phyloP scores from a whole-genome alignment of 2,329 filamentous ascomycete genomes.

The Fusarium verrucosum region DNA sequence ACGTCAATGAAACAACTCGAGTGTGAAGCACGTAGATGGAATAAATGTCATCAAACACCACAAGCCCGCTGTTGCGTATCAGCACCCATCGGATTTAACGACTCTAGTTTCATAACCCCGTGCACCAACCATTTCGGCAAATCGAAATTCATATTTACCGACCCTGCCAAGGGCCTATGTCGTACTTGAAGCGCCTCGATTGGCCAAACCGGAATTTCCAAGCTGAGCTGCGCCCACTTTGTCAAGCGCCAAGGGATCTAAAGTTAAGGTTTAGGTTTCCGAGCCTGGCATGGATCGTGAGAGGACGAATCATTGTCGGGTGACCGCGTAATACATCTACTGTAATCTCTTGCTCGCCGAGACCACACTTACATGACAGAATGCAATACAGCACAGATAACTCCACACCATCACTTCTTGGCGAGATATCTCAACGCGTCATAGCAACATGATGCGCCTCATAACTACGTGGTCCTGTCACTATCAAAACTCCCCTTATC shows the following conservation, averaged over 20 bases:
- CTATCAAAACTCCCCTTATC: neutral
- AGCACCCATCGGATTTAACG: constrained; percentile 19
- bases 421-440: constrained; percentile 21
- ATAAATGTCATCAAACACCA: neutral
- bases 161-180: constrained; percentile 10
- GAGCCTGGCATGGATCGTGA: neutral
- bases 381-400: neutral
- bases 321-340: constrained; percentile 24
- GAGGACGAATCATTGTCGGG: constrained; percentile 5
- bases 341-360: constrained; percentile 20
- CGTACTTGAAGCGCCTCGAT: neutral
- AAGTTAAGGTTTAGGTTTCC: constrained; percentile 20
- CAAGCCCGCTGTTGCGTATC: neutral
- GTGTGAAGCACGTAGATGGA: neutral
- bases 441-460: constrained; percentile 2
- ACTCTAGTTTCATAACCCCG: constrained; percentile 9
- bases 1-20: neutral
- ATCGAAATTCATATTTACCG: neutral
- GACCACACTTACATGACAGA: too few relatives aligned
- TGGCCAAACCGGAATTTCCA: neutral
- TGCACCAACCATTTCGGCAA: neutral
- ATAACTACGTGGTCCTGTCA: neutral
- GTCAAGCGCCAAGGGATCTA: constrained; percentile 21
- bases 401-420: constrained; percentile 8
- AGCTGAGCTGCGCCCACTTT: neutral